Conservation (phyloP, 2,329 filamentous ascomycete species). For the Penicillium sp. region DNA sequence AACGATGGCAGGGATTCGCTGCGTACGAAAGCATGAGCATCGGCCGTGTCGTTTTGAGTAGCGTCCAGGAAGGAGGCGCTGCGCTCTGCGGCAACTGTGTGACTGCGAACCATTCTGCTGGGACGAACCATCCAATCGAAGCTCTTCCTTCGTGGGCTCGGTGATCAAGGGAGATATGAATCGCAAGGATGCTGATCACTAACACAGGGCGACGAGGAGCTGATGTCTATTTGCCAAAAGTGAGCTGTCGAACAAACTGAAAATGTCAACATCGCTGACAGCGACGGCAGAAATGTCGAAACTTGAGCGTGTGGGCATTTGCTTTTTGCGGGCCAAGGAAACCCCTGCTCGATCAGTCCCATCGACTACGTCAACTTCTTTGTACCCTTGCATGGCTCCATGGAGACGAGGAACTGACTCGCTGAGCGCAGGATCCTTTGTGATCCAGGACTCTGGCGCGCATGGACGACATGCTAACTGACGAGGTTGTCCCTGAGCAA, state of each 20-base stretch:
- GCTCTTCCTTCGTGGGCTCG: background rate
- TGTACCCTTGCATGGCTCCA: conserved; percentile 1
- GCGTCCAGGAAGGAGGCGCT: background rate
- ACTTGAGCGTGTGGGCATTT: background rate
- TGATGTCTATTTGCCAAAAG: background rate
- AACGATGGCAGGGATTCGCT: background rate
- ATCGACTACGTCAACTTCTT: background rate
- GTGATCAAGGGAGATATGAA: conserved; percentile 2
- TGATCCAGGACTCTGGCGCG: background rate
- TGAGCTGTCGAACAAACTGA: conserved; percentile 6
- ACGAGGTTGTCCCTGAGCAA: background rate
- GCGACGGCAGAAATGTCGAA: background rate
- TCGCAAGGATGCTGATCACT: conserved; percentile 1
- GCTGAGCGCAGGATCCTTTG: background rate
- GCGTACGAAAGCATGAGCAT: background rate
- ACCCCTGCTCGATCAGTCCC: background rate
- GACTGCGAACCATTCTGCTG: conserved; percentile 23
- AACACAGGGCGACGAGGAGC: background rate
- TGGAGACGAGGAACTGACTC: background rate
- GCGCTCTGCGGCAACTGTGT: conserved; percentile 18
- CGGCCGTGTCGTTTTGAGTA: background rate
- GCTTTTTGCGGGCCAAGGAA: conserved; percentile 7
- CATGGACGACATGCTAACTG: background rate
- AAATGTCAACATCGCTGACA: conserved; percentile 2
- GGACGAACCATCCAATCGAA: conserved; percentile 22